These are phyloP conservation scores for Calonectria pteridis DNA, from an alignment of 2,329 filamentous ascomycete species.

Conservation along the genomic window DNA sequence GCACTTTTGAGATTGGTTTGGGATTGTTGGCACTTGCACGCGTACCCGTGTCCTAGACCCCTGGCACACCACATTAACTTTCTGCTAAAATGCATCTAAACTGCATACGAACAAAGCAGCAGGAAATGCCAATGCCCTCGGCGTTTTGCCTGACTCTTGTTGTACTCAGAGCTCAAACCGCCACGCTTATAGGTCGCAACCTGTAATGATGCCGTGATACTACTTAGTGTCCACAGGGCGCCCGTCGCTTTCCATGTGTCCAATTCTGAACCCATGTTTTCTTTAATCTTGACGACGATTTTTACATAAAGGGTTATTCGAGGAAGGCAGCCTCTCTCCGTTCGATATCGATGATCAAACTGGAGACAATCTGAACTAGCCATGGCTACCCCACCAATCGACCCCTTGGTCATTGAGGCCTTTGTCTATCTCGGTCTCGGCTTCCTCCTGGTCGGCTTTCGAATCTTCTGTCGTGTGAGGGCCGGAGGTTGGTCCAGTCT, in stretches of 20 bases:
- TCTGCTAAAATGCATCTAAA: background rate
- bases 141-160: background rate
- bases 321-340: background rate
- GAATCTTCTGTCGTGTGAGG: slow-evolving; percentile 6
- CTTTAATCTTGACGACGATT: background rate
- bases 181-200: no score
- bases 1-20: background rate
- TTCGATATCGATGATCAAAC: no score
- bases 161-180: background rate
- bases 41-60: background rate
- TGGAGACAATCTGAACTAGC: background rate
- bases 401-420: slow-evolving; percentile 4
- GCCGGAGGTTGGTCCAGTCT: background rate
- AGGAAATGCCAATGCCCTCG: background rate
- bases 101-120: background rate
- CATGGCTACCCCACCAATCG: background rate
- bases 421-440: slow-evolving; percentile 13
- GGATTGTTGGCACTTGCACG: background rate
- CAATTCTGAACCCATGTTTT: no score
- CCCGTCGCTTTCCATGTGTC: background rate
- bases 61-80: background rate
- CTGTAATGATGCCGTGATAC: background rate
- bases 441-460: slow-evolving; percentile 1
- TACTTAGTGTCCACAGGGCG: background rate
- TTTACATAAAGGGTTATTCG: background rate